These are phyloP conservation scores for Trichoderma endophyticum DNA, from an alignment of 2,329 filamentous ascomycete species.

Conservation along the genomic window DNA sequence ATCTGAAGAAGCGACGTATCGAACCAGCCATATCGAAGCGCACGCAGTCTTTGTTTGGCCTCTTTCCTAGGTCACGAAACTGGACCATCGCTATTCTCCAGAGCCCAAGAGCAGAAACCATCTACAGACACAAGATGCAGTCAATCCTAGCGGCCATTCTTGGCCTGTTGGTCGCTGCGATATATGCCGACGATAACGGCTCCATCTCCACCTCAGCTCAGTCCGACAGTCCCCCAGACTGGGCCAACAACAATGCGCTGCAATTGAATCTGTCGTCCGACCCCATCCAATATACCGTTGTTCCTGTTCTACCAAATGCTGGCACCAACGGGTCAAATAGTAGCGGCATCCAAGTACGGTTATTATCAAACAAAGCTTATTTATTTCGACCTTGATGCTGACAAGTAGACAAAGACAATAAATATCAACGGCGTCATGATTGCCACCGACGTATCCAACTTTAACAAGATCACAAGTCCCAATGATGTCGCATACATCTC, in stretches of 20 bases:
- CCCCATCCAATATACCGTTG: constrained; percentile 39
- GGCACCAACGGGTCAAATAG: constrained; percentile 44
- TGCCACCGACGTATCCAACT: constrained; percentile 43
- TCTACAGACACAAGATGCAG: neutral
- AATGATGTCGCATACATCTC: constrained; percentile 52
- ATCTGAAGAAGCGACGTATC: neutral
- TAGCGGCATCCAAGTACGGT: constrained; percentile 33
- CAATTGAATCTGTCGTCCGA: constrained; percentile 36
- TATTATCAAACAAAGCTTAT: neutral
- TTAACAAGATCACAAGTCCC: constrained; percentile 32
- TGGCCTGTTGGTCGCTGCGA: constrained; percentile 25
- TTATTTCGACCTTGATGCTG: constrained; percentile 9
- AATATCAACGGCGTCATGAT: constrained; percentile 45
- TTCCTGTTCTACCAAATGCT: constrained; percentile 42
- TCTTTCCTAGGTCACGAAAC: neutral
- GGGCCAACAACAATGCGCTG: constrained; percentile 41
- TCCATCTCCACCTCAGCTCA: constrained; percentile 34
- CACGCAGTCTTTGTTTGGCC: neutral
- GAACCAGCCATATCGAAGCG: neutral
- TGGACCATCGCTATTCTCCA: neutral
- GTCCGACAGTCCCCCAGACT: constrained; percentile 34
- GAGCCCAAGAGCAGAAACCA: neutral
- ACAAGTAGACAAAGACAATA: constrained; percentile 37
- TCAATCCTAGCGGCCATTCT: neutral
- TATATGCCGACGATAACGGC: constrained; percentile 32